Evolutionary conservation across 1,139 yeast genomes (phyloP), one percentile per base, ranked within the genome.

Genomic region (Pichia sp.): DNA sequence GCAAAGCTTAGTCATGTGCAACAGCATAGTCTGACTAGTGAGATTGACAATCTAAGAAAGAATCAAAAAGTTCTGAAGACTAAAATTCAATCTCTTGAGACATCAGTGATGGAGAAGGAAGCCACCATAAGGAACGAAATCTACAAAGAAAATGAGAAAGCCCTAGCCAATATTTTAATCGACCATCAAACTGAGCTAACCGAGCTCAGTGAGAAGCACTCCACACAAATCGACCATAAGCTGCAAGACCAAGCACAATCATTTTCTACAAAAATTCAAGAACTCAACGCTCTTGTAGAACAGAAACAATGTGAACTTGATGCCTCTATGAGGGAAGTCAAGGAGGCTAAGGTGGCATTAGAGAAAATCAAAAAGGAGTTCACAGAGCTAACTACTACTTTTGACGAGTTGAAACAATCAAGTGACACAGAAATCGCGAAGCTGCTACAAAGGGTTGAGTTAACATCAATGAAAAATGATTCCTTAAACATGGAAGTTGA

Each of bases 61-160:
- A 30, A 40, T 14, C 50, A 50, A 37, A 31, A 34, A 14, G 34
- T 34, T 10, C 30, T 51, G 21, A 49, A 51, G 26, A n/a, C 29
- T 3, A 48, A 45, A 19, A 32, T 51, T 14, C 22, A 32, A 7
- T 28, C 19, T 19, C 30, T 52, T 22, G 51, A 52, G 35, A 41
- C 39, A 18, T 48, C 45, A 17, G 27, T 49, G 8, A 34, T 50
- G 3, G 40, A 44, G 18, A 46, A 45, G 11, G 58, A 53, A 34
- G 30, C 32, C 5, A 43, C 31, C 15, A 27, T 49, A 2, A 46
- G 56, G 25, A 34, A 32, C 5, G 49, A 51, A 30, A 19, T 51
- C 14, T 52, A 47, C 22, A 42, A 47, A 23, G 47, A 47, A 22
- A 41, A 48, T 30, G 54, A 52, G 30, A 32, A 33, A 5, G 44